Conservation (phyloP, 495 filamentous ascomycete genomes). For the Aspergillus hancockii region DNA sequence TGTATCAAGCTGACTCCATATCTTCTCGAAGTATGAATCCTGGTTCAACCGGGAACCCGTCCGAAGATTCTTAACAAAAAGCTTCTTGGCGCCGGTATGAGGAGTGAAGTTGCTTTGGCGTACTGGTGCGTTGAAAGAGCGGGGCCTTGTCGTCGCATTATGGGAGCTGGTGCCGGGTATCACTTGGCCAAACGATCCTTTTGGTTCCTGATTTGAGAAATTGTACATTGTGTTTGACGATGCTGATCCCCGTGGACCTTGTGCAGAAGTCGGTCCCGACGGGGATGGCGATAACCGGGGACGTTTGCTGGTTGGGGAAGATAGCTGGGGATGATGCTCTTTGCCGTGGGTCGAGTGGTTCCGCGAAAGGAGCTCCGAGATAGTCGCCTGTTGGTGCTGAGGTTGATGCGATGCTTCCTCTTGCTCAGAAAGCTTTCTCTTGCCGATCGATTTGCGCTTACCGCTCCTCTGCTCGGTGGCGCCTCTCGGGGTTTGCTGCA, state of each 20-base stretch:
- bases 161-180: slow-evolving; percentile 19
- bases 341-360: slow-evolving; percentile 24
- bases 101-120: slow-evolving; percentile 45
- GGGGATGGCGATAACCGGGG: slow-evolving; percentile 39
- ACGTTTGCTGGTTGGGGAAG: slow-evolving; percentile 43
- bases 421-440: slow-evolving; percentile 49
- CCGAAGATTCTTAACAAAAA: slow-evolving; percentile 85
- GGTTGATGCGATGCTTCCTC: slow-evolving; percentile 38
- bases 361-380: slow-evolving; percentile 50
- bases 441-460: slow-evolving; percentile 50
- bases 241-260: slow-evolving; percentile 15
- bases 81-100: slow-evolving; percentile 68
- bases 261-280: slow-evolving; percentile 20
- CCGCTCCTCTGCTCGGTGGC: slow-evolving; percentile 48
- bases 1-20: slow-evolving; percentile 68
- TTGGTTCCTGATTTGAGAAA: slow-evolving; percentile 42
- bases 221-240: slow-evolving; percentile 49
- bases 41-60: slow-evolving; percentile 56
- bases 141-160: slow-evolving; percentile 24
- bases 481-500: slow-evolving; percentile 46
- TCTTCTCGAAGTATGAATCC: slow-evolving; percentile 70
- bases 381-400: slow-evolving; percentile 44
- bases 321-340: slow-evolving; percentile 17
- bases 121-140: slow-evolving; percentile 25
- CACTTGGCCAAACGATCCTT: slow-evolving; percentile 30